These are phyloP conservation scores for Xerocomellus intermedius DNA, from an alignment of 768 basidiomycete species.

Conservation along the genomic window DNA sequence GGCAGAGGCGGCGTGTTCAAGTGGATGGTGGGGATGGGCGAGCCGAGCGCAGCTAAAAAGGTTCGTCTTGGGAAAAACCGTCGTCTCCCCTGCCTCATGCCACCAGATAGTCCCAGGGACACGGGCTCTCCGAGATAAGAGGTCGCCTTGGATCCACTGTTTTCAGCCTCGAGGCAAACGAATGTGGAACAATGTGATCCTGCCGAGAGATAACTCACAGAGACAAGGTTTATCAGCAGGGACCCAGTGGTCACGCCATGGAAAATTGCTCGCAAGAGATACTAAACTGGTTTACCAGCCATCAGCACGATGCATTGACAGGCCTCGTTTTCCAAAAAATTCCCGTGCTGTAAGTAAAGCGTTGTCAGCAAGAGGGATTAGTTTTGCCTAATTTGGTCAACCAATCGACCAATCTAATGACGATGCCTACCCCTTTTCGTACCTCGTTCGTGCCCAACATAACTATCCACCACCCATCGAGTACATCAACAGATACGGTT, in stretches of 20 bases:
- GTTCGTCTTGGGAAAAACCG: constrained; percentile 27
- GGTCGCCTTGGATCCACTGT: constrained; percentile 11
- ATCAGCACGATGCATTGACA: constrained; percentile 29
- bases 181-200: background rate
- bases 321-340: constrained; percentile 20
- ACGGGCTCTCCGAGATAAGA: constrained; percentile 16
- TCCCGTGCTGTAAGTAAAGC: constrained; percentile 1
- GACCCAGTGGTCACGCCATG: constrained; percentile 5
- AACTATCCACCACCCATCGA: too few relatives aligned
- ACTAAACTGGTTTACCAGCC: constrained; percentile 1
- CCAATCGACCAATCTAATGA: too few relatives aligned
- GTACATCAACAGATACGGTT: too few relatives aligned
- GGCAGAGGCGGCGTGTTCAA: background rate
- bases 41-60: constrained; percentile 15
- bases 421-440: too few relatives aligned
- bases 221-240: constrained; percentile 6
- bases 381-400: too few relatives aligned
- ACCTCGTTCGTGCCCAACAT: too few relatives aligned
- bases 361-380: constrained; percentile 12
- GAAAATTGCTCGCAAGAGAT: background rate
- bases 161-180: constrained; percentile 50
- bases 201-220: constrained; percentile 7
- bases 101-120: constrained; percentile 12
- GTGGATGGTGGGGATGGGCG: background rate
- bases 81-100: constrained; percentile 21